A percentile compares a stretch with the other conserved stretches of the same genome.
These are phyloP conservation scores for Bothriochloa decipiens DNA, from an alignment of 176 grass and related monocot species.

Conservation along the genomic window DNA sequence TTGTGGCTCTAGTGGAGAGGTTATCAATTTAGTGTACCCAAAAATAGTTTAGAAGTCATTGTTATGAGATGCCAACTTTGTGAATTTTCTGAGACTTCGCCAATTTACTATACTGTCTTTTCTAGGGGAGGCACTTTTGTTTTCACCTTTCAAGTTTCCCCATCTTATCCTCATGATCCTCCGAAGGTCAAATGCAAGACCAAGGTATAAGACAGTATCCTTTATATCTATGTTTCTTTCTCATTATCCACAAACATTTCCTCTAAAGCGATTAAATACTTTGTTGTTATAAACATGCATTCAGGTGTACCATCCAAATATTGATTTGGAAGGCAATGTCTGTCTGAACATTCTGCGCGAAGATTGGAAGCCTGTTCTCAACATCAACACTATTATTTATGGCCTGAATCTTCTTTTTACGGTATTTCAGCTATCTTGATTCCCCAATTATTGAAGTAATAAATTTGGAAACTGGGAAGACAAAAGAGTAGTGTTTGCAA, in stretches of 20 bases:
- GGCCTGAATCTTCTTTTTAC: slow-evolving; percentile 90
- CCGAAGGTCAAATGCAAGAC: slow-evolving; percentile 97
- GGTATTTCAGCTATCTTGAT: slow-evolving; percentile 44
- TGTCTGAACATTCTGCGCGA: slow-evolving; percentile 90
- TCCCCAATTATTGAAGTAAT: neutral
- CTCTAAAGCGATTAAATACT: slow-evolving; percentile 12
- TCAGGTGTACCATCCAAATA: slow-evolving; percentile 93
- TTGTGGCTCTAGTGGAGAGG: neutral
- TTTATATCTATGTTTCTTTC: slow-evolving; percentile 12
- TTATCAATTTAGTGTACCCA: neutral
- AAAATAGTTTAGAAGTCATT: slow-evolving; percentile 9
- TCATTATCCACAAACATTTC: slow-evolving; percentile 1
- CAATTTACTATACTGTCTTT: neutral
- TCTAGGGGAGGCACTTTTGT: slow-evolving; percentile 69
- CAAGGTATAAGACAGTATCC: slow-evolving; percentile 58
- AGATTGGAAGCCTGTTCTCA: slow-evolving; percentile 95
- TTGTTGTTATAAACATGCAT: slow-evolving; percentile 32
- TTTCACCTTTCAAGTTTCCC: slow-evolving; percentile 85
- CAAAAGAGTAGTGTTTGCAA: neutral
- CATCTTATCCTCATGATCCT: slow-evolving; percentile 90
- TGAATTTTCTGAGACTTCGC: slow-evolving; percentile 23
- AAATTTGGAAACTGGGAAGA: neutral
- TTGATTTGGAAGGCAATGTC: slow-evolving; percentile 91
- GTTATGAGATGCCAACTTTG: neutral
- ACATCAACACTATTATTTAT: slow-evolving; percentile 83